Conservation (phyloP, 108 stramenopile species). For the Epithemia pelagica region DNA sequence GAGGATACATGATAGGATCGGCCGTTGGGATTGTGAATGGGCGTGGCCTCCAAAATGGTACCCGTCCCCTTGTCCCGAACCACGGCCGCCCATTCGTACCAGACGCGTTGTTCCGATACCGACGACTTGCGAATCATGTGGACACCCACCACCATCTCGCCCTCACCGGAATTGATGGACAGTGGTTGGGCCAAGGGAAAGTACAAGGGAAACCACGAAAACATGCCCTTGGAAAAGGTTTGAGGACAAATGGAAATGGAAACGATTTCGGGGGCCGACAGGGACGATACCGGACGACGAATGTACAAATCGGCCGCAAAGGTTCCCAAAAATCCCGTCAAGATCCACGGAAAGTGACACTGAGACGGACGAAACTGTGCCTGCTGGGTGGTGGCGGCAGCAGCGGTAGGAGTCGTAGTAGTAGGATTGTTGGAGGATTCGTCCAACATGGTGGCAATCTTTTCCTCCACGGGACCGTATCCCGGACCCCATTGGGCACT, state of each 20-base stretch:
- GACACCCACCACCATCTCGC: slow-evolving; percentile 38
- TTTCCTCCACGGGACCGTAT: slow-evolving; percentile 54
- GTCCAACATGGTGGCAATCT: slow-evolving; percentile 20
- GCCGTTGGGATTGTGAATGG: slow-evolving; percentile 87
- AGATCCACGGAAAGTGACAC: slow-evolving; percentile 15
- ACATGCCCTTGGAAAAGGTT: slow-evolving; percentile 63
- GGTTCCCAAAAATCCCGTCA: slow-evolving; percentile 93
- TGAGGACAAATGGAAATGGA: slow-evolving; percentile 86
- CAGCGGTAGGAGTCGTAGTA: slow-evolving; percentile 7
- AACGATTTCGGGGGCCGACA: slow-evolving; percentile 8
- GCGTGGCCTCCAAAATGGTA: slow-evolving; percentile 32
- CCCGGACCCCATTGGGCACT: slow-evolving; percentile 31
- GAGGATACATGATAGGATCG: slow-evolving; percentile 75
- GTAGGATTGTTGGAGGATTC: slow-evolving; percentile 10
- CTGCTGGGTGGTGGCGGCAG: neutral
- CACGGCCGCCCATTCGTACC: slow-evolving; percentile 97
- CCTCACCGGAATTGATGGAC: slow-evolving; percentile 46
- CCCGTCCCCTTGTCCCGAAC: slow-evolving; percentile 44
- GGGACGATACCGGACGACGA: neutral
- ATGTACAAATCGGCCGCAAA: slow-evolving; percentile 83
- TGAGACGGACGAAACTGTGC: too few relatives aligned
- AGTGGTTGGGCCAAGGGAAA: slow-evolving; percentile 42
- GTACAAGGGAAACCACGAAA: slow-evolving; percentile 16
- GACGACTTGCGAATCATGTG: slow-evolving; percentile 72
- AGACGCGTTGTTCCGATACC: slow-evolving; percentile 45